Evolutionary conservation across 106 monocot genomes (phyloP), one percentile per base, ranked within the genome.

Genomic region (Allium sativum): DNA sequence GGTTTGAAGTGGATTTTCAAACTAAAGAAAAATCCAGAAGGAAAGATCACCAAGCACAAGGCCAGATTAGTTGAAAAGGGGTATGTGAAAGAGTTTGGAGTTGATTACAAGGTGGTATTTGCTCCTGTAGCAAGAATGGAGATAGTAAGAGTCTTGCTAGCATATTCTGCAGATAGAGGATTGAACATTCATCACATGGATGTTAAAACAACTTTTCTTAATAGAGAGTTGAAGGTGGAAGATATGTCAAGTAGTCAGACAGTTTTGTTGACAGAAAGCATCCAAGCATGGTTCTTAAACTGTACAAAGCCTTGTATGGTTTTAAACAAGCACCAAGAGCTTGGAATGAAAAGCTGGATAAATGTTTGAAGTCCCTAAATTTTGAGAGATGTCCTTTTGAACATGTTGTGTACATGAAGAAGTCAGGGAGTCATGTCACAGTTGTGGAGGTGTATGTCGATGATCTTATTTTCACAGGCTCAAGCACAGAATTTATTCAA

Each of bases 371-470:
- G 12, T 52, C 22, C 17, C 52, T 53, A 11, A 53, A 53, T 5
- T 66, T 66, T 42, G 13, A 52, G 21, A 12, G 53, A 17, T 21
- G 51, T 55, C 40, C 66, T 40, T 18, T 41, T 9, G 53, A 66
- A 52, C 54, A 54, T 43, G 42, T 41, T 1, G 22, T 66, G 13
- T 66, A 66, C 17, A 53, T 10, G 42, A 52, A 21, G 21, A 12
- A 12, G 1, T n/a, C 0, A 3, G 42, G n/a, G 10, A 7, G 6
- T 21, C 17, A n/a, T 10, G 7, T 6, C 31, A 12, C 54, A 16
- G 7, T 66, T 11, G 31, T 66, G 11, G 52, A 4, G 4, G 52
- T 66, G 21, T 66, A 66, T 53, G 66, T 76, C 11, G 64, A 76
- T 58, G 71, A 71, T 14, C 19, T 52, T 0, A 11, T 71, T 3